These are phyloP conservation scores for Picea mariana DNA, from an alignment of 83 land plant genomes.

Conservation along the genomic window DNA sequence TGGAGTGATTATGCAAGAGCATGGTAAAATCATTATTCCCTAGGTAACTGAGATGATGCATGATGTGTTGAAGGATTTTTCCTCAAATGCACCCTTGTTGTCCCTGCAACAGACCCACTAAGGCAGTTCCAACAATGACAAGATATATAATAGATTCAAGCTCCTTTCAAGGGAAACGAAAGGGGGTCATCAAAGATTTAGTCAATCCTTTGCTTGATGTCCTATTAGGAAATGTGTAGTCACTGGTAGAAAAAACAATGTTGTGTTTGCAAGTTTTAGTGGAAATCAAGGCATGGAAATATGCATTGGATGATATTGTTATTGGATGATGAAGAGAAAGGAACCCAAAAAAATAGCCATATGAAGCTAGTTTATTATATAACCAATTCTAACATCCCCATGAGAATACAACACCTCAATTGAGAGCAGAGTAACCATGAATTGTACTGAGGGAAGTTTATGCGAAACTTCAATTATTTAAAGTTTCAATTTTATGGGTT, in stretches of 20 bases:
- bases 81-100: constrained; percentile 38
- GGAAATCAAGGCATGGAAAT: constrained; percentile 78
- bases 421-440: too few relatives aligned
- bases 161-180: constrained; percentile 62
- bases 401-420: too few relatives aligned
- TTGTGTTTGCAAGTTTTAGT: constrained; percentile 84
- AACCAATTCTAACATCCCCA: too few relatives aligned
- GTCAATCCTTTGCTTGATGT: constrained; percentile 72
- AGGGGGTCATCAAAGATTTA: constrained; percentile 56
- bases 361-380: too few relatives aligned
- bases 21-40: constrained; percentile 77
- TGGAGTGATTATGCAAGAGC: constrained; percentile 78
- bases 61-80: constrained; percentile 51
- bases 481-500: too few relatives aligned
- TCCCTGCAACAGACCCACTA: neutral
- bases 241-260: constrained; percentile 78
- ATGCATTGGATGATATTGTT: too few relatives aligned
- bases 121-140: constrained; percentile 81
- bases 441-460: too few relatives aligned
- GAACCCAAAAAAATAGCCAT: too few relatives aligned
- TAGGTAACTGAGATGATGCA: constrained; percentile 72
- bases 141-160: constrained; percentile 71
- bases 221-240: constrained; percentile 44
- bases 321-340: too few relatives aligned
- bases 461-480: too few relatives aligned